Conservation (phyloP, 257 asterid species). For the Solanum medicagineum region DNA sequence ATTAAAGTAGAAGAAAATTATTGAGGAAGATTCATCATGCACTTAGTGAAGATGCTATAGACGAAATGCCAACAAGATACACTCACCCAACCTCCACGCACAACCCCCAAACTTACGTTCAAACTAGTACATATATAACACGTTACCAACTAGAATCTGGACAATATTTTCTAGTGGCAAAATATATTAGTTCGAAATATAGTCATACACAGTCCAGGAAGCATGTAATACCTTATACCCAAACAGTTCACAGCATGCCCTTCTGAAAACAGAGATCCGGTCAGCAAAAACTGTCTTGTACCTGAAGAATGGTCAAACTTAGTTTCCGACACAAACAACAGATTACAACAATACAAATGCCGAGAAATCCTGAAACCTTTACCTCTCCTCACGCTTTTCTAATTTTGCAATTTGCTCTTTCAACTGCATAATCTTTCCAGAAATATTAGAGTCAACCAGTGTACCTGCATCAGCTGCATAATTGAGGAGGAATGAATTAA, state of each 20-base stretch:
- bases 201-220: neutral
- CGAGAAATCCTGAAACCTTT: slow-evolving; percentile 8
- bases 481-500: slow-evolving; percentile 3
- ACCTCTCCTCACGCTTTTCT: slow-evolving; percentile 98
- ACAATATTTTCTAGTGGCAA: neutral
- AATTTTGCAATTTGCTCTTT: slow-evolving; percentile 97
- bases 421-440: slow-evolving; percentile 79
- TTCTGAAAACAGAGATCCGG: slow-evolving; percentile 89
- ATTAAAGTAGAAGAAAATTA: neutral
- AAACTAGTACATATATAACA: neutral
- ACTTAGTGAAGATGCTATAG: neutral
- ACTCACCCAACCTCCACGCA: neutral
- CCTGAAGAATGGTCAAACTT: slow-evolving; percentile 22
- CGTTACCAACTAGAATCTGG: neutral
- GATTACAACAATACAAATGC: slow-evolving; percentile 2
- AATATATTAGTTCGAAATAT: neutral
- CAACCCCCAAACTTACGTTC: neutral
- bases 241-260: slow-evolving; percentile 97
- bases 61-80: neutral
- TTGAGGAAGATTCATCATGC: neutral
- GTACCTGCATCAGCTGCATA: slow-evolving; percentile 77
- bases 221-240: slow-evolving; percentile 78
- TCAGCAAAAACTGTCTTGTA: slow-evolving; percentile 95
- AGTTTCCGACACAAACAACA: slow-evolving; percentile 18
- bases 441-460: slow-evolving; percentile 71